Conservation (phyloP, 257 asterid genomes). For the Verbena officinalis region DNA sequence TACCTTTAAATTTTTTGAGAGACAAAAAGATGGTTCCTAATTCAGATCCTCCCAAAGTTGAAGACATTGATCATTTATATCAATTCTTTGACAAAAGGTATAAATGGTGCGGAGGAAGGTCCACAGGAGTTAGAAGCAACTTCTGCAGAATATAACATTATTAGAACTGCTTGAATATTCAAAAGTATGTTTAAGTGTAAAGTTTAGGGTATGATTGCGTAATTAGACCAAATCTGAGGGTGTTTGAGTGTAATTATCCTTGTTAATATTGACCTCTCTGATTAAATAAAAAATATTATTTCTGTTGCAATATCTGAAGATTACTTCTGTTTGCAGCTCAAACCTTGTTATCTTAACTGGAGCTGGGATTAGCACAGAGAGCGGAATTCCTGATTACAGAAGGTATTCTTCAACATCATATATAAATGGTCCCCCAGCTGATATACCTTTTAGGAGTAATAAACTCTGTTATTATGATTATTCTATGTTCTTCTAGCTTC, state of each 20-base stretch:
- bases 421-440: neutral
- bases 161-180: conserved; percentile 5
- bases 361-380: conserved; percentile 97
- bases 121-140: neutral
- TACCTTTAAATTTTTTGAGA: conserved; percentile 53
- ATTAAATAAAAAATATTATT: conserved; percentile 1
- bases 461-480: neutral
- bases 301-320: conserved; percentile 17
- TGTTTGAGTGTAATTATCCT: conserved; percentile 10
- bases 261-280: conserved; percentile 5
- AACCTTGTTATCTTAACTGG: conserved; percentile 87
- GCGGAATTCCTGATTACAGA: conserved; percentile 97
- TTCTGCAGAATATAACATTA: neutral
- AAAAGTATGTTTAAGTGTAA: conserved; percentile 7
- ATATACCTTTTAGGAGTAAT: conserved; percentile 3
- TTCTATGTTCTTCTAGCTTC: conserved; percentile 15
- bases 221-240: conserved; percentile 1
- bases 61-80: conserved; percentile 61
- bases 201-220: neutral
- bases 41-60: conserved; percentile 70
- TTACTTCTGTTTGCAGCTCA: conserved; percentile 50
- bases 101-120: neutral
- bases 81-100: conserved; percentile 84
- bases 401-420: conserved; percentile 50
- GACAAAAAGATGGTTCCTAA: conserved; percentile 71